These are phyloP conservation scores for Capronia epimyces DNA, from an alignment of 2,329 filamentous ascomycete genomes.

Conservation along the genomic window DNA sequence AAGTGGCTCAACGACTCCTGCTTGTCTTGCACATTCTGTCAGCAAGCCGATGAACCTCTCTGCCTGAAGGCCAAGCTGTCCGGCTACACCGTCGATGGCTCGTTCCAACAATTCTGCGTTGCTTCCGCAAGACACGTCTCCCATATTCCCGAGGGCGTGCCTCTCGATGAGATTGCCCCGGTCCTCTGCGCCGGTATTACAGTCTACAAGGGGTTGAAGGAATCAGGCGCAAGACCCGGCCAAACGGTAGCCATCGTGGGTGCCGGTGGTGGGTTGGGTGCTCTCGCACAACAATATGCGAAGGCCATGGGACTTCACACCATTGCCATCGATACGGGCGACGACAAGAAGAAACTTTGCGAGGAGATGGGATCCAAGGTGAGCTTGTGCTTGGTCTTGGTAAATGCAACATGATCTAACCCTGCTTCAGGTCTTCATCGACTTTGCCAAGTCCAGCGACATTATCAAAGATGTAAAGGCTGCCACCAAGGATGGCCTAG, in stretches of 20 bases:
- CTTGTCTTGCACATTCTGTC: conserved; percentile 76
- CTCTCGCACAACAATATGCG: conserved; percentile 77
- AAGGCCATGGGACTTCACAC: conserved; percentile 79
- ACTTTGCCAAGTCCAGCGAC: conserved; percentile 71
- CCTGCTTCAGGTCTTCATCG: conserved; percentile 56
- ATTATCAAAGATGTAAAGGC: conserved; percentile 79
- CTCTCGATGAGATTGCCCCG: conserved; percentile 71
- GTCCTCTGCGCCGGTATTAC: conserved; percentile 81
- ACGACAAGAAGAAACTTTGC: conserved; percentile 68
- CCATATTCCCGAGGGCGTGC: conserved; percentile 69
- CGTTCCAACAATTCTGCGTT: conserved; percentile 88
- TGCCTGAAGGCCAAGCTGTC: conserved; percentile 71
- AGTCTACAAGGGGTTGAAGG: conserved; percentile 87
- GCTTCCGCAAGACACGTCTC: conserved; percentile 82
- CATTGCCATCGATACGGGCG: conserved; percentile 77
- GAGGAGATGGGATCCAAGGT: conserved; percentile 61
- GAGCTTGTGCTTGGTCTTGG: conserved; percentile 7
- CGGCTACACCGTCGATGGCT: conserved; percentile 85
- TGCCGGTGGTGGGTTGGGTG: conserved; percentile 76
- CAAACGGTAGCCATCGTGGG: conserved; percentile 80
- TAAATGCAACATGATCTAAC: conserved; percentile 12
- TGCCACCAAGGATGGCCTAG: conserved; percentile 71
- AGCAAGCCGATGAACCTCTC: conserved; percentile 72
- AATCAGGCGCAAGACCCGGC: conserved; percentile 67
- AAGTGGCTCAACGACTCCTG: conserved; percentile 92